A percentile compares a stretch with the other conserved stretches of the same genome.
Evolutionary conservation across 2,329 filamentous ascomycete genomes (phyloP).

Genomic region (Hypoxylon sp.): DNA sequence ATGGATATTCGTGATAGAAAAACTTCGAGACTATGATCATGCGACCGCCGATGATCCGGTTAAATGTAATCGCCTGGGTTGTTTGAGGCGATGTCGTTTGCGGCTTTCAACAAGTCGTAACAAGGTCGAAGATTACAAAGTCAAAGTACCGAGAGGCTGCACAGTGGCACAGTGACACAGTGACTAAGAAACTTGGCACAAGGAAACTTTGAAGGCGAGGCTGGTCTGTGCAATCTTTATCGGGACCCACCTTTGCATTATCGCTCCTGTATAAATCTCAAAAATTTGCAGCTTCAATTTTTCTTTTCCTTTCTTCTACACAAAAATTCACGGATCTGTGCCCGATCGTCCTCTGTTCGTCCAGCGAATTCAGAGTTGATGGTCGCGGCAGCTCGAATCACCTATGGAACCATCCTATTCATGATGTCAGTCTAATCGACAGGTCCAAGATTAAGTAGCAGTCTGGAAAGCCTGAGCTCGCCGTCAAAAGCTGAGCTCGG

Average conservation of each 20-base stretch:
- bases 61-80: neutral
- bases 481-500: conserved; percentile 77
- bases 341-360: conserved; percentile 79
- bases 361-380: conserved; percentile 78
- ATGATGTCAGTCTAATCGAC: conserved; percentile 96
- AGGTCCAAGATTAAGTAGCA: conserved; percentile 86
- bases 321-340: conserved; percentile 82
- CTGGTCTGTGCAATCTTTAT: conserved; percentile 26
- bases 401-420: conserved; percentile 79
- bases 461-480: conserved; percentile 76
- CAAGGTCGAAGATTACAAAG: conserved; percentile 6
- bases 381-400: conserved; percentile 87
- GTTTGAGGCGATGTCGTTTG: conserved; percentile 7
- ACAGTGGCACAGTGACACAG: neutral
- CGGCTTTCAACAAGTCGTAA: neutral
- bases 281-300: conserved; percentile 57
- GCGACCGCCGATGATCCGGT: neutral
- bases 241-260: conserved; percentile 37
- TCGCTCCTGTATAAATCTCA: conserved; percentile 46
- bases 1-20: conserved; percentile 40
- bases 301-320: conserved; percentile 57
- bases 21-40: neutral
- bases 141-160: neutral
- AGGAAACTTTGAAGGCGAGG: neutral
- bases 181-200: conserved; percentile 4